phyloP scores from a whole-genome alignment of 164 flowering plant genomes.

The Stephania yunnanensis region DNA sequence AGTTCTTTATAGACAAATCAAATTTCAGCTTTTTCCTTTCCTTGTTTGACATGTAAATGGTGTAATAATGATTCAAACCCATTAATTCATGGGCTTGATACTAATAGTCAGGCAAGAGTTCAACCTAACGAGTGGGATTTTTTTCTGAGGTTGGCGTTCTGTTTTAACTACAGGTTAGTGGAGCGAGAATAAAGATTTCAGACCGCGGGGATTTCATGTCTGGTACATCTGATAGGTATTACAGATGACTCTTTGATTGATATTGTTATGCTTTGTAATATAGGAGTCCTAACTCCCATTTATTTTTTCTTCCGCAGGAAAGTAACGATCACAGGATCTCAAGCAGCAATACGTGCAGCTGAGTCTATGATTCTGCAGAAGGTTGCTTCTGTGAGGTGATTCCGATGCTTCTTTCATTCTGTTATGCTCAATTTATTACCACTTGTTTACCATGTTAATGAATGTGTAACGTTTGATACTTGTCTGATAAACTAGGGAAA shows the following conservation, averaged over 20 bases:
- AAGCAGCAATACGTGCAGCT: conserved; percentile 69
- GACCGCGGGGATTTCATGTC: conserved; percentile 93
- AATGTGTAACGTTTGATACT: not conserved
- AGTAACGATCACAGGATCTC: conserved; percentile 92
- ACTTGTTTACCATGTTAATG: conserved; percentile 6
- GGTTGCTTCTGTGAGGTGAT: conserved; percentile 62
- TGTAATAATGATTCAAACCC: too few species aligned
- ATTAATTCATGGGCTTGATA: too few species aligned
- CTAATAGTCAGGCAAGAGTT: too few species aligned
- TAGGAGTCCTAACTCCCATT: not conserved
- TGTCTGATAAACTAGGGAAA: conserved; percentile 4
- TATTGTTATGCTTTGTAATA: not conserved
- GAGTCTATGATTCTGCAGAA: conserved; percentile 80
- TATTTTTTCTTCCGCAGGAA: conserved; percentile 52
- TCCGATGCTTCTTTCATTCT: conserved; percentile 7
- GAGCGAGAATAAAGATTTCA: conserved; percentile 93
- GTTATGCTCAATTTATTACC: not conserved
- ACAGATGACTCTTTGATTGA: not conserved
- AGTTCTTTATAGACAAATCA: conserved; percentile 1
- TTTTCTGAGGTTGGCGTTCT: not conserved
- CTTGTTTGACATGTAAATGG: too few species aligned
- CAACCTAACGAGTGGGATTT: not conserved
- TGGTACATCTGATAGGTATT: conserved; percentile 86
- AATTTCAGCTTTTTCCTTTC: too few species aligned
- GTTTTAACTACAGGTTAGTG: conserved; percentile 58